Percentiles rank a stretch among this genome's conserved stretches.
Evolutionary conservation across 2,329 filamentous ascomycete species (phyloP).

Genomic region (Thermoascus crustaceus): DNA sequence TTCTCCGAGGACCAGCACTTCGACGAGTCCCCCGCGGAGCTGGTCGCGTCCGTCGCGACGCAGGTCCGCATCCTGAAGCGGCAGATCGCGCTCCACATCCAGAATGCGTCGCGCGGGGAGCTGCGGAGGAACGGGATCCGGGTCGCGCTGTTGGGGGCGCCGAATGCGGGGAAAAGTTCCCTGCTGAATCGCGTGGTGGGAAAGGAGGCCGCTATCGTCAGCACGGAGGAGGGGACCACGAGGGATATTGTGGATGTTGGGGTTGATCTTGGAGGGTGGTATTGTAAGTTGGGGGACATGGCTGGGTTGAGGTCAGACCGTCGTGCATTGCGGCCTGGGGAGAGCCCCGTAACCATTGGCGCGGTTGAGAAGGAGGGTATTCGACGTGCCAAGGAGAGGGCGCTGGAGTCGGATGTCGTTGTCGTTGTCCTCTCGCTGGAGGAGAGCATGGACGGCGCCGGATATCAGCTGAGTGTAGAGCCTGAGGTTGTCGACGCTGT

Average conservation of each 20-base stretch:
- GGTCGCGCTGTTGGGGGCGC: slow-evolving; percentile 79
- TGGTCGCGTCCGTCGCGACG: slow-evolving; percentile 60
- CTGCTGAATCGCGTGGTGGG: slow-evolving; percentile 85
- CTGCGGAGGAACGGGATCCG: slow-evolving; percentile 76
- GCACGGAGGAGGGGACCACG: slow-evolving; percentile 84
- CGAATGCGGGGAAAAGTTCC: slow-evolving; percentile 92
- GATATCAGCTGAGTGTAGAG: slow-evolving; percentile 39
- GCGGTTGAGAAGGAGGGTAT: slow-evolving; percentile 85
- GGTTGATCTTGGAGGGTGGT: slow-evolving; percentile 79
- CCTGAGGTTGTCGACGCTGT: slow-evolving; percentile 49
- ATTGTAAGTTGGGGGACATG: slow-evolving; percentile 92
- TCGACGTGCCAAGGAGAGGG: slow-evolving; percentile 70
- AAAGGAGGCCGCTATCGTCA: slow-evolving; percentile 90
- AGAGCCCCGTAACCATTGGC: slow-evolving; percentile 45
- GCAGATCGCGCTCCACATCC: slow-evolving; percentile 61
- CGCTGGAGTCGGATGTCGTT: slow-evolving; percentile 75
- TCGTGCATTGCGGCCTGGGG: slow-evolving; percentile 7
- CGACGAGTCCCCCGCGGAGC: slow-evolving; percentile 68
- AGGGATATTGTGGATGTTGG: slow-evolving; percentile 88
- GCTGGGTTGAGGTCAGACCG: slow-evolving; percentile 63
- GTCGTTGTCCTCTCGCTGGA: slow-evolving; percentile 74
- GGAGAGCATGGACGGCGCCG: slow-evolving; percentile 20
- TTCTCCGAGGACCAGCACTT: slow-evolving; percentile 98
- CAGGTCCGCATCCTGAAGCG: slow-evolving; percentile 56
- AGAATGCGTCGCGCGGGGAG: slow-evolving; percentile 73